Evolutionary conservation across 2,329 filamentous ascomycete genomes (phyloP), one percentile per base, ranked within the genome.

Genomic region (Fusarium phyllophilum): DNA sequence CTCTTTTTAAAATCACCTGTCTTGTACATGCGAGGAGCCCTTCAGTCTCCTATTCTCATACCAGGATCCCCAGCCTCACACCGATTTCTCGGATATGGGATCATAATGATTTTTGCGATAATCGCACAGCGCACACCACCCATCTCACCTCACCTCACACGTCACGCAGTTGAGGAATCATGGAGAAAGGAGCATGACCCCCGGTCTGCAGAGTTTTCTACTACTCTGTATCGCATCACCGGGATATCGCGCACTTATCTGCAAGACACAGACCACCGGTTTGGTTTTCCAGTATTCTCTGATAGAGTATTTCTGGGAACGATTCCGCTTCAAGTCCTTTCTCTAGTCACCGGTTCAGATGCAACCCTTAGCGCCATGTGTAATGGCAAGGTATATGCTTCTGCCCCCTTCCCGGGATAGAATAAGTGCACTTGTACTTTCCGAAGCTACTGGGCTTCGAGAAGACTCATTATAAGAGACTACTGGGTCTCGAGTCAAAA

Each of bases 391-490:
- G 29, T 33, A 46, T 66, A 3, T 66, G 45, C 59, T 55, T 70
- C 67, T 65, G 36, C 34, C 20, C 20, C 38, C 17, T 33, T 20
- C 22, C 59, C 46, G 66, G 52, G 52, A 70, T 55, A 55, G 66
- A 66, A 29, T 57, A 61, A 62, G 49, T 54, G 61, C 15, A 56
- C 68, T 71, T 61, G 48, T 41, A 71, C 33, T 55, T 55, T 67
- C 68, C 61, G 68, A 71, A 45, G 67, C 67, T 65, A 70, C 67
- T 70, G 66, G 67, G 67, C 66, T 70, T 70, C 67, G 58, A 67
- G 70, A 68, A 63, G 70, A 63, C 66, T 73, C 61, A 54, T 72
- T 2, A 62, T 34, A 38, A 59, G 61, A 66, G 69, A 44, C 68
- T 48, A 68, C 57, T 68, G 46, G 62, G 62, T 39, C 24, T 57